phyloP scores from a whole-genome alignment of 148 eudicot species.

The Persicaria maculosa region DNA sequence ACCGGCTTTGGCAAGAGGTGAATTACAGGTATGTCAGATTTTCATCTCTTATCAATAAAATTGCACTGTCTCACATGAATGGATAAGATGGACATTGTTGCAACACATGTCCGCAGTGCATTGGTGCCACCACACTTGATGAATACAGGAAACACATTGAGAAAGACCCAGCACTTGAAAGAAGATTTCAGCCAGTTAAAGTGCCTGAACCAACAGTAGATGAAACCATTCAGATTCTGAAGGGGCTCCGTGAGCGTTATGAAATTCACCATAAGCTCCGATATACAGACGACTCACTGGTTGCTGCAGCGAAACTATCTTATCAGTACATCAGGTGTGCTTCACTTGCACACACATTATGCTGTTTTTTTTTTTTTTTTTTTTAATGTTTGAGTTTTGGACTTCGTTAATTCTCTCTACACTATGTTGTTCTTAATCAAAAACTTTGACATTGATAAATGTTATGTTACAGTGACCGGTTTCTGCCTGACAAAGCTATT shows the following conservation, averaged over 20 bases:
- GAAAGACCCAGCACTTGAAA: conserved; percentile 84
- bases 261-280: conserved; percentile 31
- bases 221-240: conserved; percentile 77
- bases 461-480: conserved; percentile 9
- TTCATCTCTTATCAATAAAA: no score
- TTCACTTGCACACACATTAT: not conserved
- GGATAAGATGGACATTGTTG: not conserved
- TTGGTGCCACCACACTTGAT: conserved; percentile 88
- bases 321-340: not conserved
- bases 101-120: conserved; percentile 19
- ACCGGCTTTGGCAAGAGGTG: conserved; percentile 94
- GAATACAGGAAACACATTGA: conserved; percentile 91
- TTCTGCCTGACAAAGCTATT: conserved; percentile 21
- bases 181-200: conserved; percentile 11
- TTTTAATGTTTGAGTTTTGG: no score
- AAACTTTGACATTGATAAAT: not conserved
- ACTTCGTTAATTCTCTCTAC: no score
- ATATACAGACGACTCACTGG: no score
- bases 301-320: no score
- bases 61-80: no score
- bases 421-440: no score
- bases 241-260: conserved; percentile 80
- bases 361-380: no score
- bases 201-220: conserved; percentile 82
- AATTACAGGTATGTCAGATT: conserved; percentile 54